Conservation (phyloP, 2,329 filamentous ascomycete genomes). For the Periconia digitata region DNA sequence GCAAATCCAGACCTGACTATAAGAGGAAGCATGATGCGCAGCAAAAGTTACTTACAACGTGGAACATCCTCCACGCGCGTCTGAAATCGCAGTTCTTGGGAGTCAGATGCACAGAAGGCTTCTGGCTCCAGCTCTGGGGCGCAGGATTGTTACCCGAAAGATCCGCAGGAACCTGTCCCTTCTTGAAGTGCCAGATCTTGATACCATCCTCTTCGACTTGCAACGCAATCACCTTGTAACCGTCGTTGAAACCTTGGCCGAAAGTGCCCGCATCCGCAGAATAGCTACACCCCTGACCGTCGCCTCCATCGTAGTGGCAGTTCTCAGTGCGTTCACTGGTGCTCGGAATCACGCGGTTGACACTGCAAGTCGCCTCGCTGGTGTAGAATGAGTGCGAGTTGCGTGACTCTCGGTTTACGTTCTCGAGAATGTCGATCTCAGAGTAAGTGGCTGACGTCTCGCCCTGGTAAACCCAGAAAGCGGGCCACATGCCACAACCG, state of each 20-base stretch:
- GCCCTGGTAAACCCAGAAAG: slow-evolving; percentile 36
- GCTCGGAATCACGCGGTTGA: background rate
- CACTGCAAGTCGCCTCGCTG: background rate
- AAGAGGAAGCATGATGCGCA: background rate
- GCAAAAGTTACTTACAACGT: slow-evolving; percentile 12
- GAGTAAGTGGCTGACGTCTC: slow-evolving; percentile 23
- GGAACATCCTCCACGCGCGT: slow-evolving; percentile 19
- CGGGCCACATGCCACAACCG: slow-evolving; percentile 35
- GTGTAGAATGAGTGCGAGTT: slow-evolving; percentile 6
- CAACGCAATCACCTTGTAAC: slow-evolving; percentile 52
- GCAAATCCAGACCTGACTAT: background rate
- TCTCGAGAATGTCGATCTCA: slow-evolving; percentile 10
- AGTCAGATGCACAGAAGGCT: slow-evolving; percentile 33
- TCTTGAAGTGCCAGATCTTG: slow-evolving; percentile 56
- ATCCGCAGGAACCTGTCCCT: slow-evolving; percentile 48
- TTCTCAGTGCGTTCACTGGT: background rate
- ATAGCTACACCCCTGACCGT: slow-evolving; percentile 14
- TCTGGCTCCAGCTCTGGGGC: slow-evolving; percentile 48
- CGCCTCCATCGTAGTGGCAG: background rate
- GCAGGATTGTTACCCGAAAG: slow-evolving; percentile 48
- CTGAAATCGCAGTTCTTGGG: slow-evolving; percentile 47
- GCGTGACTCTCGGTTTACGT: slow-evolving; percentile 1
- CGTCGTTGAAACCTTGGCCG: slow-evolving; percentile 33
- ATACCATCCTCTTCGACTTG: slow-evolving; percentile 51
- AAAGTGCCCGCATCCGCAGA: slow-evolving; percentile 15